Evolutionary conservation across 306 rosid genomes (phyloP), one percentile per base, ranked within the genome.

Genomic region (Cucumis cinereus): DNA sequence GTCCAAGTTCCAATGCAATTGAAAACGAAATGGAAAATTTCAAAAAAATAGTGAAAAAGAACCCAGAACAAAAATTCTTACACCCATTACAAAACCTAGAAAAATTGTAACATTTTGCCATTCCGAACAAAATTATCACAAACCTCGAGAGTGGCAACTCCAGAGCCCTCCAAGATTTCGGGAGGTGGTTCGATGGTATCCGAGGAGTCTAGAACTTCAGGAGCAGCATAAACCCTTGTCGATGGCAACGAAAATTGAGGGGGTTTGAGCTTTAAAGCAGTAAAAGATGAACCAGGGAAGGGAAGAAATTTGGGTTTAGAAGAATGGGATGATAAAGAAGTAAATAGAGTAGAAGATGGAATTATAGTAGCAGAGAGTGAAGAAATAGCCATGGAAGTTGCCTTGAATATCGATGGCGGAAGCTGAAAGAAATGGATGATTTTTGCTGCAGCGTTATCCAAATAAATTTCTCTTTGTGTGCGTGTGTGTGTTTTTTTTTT

Each of bases 351-450:
- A 75, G 88, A 83, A 26, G 89, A 83, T 55, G 86, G 88, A 66
- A 88, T 17, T n/a, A 81, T 74, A 53, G 86, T 68, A 7, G 92
- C 83, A 23, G 93, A 89, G 60, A 88, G 77, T 19, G 93, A 92
- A 83, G 92, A 90, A 75, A 88, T 81, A 36, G 92, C 93, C 98
- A 90, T 92, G 77, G 89, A 84, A 84, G 20, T 54, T 81, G 53
- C 75, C 4, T 17, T 38, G 73, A 6, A 11, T 40, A n/a, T 66
- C 53, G 12, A 38, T 66, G 73, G 52, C 52, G 50, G 50, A 66
- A 20, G 33, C 53, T 9, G 71, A 8, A 63, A 63, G 16, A 63
- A 63, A 63, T 17, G 47, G 45, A 63, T 16, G 26, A 13, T 7
- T 12, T 5, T 4, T 50, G 16, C 2, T 8, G 43, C 20, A 66